Evolutionary conservation across 352 stramenopile species (phyloP).

Genomic region (Globisporangium iwayamae): DNA sequence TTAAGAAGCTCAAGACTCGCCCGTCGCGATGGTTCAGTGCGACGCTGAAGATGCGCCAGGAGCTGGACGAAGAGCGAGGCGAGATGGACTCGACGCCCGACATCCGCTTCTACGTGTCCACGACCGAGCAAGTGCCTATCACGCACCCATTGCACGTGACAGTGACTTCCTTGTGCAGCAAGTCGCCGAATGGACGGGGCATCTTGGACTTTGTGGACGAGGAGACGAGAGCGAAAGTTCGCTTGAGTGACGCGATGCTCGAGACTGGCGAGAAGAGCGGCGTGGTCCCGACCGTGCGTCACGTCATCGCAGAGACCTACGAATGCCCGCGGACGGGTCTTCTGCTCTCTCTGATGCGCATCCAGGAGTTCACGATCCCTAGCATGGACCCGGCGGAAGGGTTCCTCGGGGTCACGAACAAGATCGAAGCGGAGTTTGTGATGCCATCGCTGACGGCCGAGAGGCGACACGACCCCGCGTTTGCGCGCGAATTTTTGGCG

Average conservation of each 20-base stretch:
- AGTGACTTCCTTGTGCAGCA: constrained; percentile 30
- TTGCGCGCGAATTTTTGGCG: constrained; percentile 49
- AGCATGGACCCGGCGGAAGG: constrained; percentile 34
- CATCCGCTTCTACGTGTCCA: constrained; percentile 74
- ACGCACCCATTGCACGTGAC: constrained; percentile 41
- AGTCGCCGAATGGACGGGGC: constrained; percentile 35
- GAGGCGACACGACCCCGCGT: constrained; percentile 41
- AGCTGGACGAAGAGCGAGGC: constrained; percentile 54
- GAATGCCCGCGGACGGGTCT: constrained; percentile 25
- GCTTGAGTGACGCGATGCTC: constrained; percentile 49
- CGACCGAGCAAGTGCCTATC: constrained; percentile 50
- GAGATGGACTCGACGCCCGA: constrained; percentile 70
- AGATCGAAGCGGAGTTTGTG: constrained; percentile 61
- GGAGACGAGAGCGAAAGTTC: constrained; percentile 31
- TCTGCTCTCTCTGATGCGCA: constrained; percentile 45
- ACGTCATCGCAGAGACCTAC: constrained; percentile 51
- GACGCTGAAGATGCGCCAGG: constrained; percentile 81
- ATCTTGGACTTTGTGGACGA: constrained; percentile 54
- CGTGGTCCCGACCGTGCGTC: constrained; percentile 52
- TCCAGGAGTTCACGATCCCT: constrained; percentile 57
- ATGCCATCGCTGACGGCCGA: constrained; percentile 57
- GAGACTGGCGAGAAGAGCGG: constrained; percentile 33
- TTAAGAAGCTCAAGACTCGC: constrained; percentile 58
- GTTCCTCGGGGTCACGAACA: constrained; percentile 51
- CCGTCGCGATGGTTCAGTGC: constrained; percentile 70